Percentiles rank a stretch among this genome's conserved stretches.
These are phyloP conservation scores for Pythium monospermum DNA, from an alignment of 352 stramenopile genomes.

Conservation along the genomic window DNA sequence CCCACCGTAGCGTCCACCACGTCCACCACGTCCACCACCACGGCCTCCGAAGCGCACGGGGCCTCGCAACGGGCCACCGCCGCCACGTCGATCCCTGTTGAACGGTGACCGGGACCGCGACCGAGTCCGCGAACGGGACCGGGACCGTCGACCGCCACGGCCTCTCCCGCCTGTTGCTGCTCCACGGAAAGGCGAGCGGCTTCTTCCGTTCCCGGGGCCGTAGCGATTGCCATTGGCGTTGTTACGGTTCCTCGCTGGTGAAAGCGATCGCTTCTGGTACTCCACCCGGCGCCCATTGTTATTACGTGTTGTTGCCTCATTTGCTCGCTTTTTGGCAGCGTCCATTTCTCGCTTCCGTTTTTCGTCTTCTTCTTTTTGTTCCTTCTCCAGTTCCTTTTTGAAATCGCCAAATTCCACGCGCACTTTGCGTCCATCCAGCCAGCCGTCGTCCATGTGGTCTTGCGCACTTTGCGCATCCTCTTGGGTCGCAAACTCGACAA, in stretches of 20 bases:
- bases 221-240: neutral
- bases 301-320: neutral
- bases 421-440: slow-evolving; percentile 78
- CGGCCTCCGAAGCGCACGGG: slow-evolving; percentile 8
- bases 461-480: slow-evolving; percentile 53
- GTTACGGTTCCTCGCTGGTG: neutral
- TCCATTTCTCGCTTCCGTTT: slow-evolving; percentile 4
- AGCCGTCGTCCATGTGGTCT: slow-evolving; percentile 80
- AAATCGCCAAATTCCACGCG: slow-evolving; percentile 33
- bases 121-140: no score
- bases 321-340: neutral
- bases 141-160: neutral
- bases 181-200: slow-evolving; percentile 13
- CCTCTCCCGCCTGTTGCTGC: neutral
- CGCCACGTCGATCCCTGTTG: slow-evolving; percentile 29
- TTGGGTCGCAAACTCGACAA: slow-evolving; percentile 51
- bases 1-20: neutral
- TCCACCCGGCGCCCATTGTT: neutral
- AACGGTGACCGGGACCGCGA: neutral
- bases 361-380: slow-evolving; percentile 13
- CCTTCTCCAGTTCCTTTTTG: slow-evolving; percentile 7
- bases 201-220: neutral
- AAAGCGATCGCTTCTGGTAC: neutral
- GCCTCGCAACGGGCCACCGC: slow-evolving; percentile 40
- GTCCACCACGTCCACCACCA: slow-evolving; percentile 4